These are phyloP conservation scores for Penicillium tannophilum DNA, from an alignment of 495 filamentous ascomycete species.

Conservation along the genomic window DNA sequence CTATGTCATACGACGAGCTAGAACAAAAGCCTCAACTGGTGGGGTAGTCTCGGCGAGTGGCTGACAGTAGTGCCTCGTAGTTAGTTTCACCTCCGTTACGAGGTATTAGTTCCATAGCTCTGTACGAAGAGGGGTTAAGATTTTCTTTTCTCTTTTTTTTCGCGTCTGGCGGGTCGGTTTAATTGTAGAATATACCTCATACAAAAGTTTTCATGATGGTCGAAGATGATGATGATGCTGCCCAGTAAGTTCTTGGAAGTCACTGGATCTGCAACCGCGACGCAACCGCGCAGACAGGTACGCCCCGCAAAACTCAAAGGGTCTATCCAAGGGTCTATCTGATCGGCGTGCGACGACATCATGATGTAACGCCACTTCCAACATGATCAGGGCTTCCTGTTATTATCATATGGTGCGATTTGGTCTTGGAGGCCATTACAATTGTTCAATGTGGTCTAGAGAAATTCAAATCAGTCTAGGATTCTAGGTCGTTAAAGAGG, in stretches of 20 bases:
- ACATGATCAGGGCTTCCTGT: neutral
- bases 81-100: neutral
- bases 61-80: conserved; percentile 8
- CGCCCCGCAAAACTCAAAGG: neutral
- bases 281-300: neutral
- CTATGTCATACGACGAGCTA: conserved; percentile 10
- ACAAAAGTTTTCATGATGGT: neutral
- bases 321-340: neutral
- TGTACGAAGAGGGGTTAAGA: neutral
- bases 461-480: neutral
- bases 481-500: no score
- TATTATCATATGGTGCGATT: neutral
- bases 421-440: neutral
- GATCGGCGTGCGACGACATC: neutral
- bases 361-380: neutral
- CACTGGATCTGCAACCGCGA: neutral
- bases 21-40: conserved; percentile 10
- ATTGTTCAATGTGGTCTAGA: neutral
- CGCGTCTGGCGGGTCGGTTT: conserved; percentile 13
- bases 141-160: conserved; percentile 3
- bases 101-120: neutral
- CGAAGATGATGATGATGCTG: neutral
- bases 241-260: neutral
- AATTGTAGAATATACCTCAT: conserved; percentile 7
- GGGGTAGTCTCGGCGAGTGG: conserved; percentile 1